Conservation (phyloP, 2,329 filamentous ascomycete species). For the Aspergillus felis region DNA sequence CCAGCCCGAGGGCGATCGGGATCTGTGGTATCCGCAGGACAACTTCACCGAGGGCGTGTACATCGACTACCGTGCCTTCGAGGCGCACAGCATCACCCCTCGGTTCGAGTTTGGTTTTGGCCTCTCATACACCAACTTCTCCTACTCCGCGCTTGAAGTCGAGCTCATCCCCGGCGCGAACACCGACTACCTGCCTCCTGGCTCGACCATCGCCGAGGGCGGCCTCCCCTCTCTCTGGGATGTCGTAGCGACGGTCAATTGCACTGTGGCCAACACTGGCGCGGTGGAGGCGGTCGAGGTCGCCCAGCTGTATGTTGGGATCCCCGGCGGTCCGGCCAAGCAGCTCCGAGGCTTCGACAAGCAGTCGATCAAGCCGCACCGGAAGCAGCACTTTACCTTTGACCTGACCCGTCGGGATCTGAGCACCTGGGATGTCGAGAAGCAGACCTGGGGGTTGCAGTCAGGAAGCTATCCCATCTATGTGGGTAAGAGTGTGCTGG, state of each 20-base stretch:
- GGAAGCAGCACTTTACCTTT: slow-evolving; percentile 41
- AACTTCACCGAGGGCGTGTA: slow-evolving; percentile 52
- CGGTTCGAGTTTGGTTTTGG: slow-evolving; percentile 57
- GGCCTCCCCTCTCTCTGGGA: background rate
- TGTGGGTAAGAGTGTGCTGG: background rate
- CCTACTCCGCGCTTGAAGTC: slow-evolving; percentile 44
- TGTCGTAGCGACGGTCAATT: slow-evolving; percentile 34
- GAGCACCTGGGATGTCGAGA: slow-evolving; percentile 31
- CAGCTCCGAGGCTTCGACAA: slow-evolving; percentile 54
- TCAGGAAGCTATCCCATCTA: background rate
- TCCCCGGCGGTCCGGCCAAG: slow-evolving; percentile 31
- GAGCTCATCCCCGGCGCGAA: background rate
- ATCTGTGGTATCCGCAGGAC: slow-evolving; percentile 4
- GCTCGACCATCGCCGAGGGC: background rate
- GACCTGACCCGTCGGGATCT: slow-evolving; percentile 39
- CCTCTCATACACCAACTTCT: slow-evolving; percentile 53
- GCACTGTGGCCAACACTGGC: slow-evolving; percentile 51
- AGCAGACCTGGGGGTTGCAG: slow-evolving; percentile 26
- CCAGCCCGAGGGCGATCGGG: slow-evolving; percentile 3
- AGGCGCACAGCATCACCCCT: slow-evolving; percentile 46
- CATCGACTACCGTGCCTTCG: slow-evolving; percentile 55
- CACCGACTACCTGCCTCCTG: slow-evolving; percentile 46
- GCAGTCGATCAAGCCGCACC: slow-evolving; percentile 39
- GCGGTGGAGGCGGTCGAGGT: slow-evolving; percentile 46
- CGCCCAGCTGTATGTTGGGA: slow-evolving; percentile 54